Evolutionary conservation across 768 basidiomycete species (phyloP).

Genomic region (Lentinula lateritia): DNA sequence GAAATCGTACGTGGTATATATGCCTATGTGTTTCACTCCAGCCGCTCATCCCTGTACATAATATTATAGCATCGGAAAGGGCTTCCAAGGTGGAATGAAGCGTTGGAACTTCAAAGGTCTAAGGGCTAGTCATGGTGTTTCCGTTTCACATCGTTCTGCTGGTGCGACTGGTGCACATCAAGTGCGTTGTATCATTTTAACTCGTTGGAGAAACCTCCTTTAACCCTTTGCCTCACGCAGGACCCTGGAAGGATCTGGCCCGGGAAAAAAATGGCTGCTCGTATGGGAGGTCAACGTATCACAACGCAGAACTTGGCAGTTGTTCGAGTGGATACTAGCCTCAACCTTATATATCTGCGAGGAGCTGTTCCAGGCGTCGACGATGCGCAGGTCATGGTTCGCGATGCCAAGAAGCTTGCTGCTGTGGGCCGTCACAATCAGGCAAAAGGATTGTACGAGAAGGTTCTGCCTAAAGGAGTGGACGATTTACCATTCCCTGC

Average conservation of each 20-base stretch:
- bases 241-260: conserved; percentile 96
- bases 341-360: conserved; percentile 86
- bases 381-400: conserved; percentile 78
- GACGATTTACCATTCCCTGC: conserved; percentile 89
- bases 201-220: conserved; percentile 1
- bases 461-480: conserved; percentile 78
- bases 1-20: conserved; percentile 63
- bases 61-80: conserved; percentile 80
- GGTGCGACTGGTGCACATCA: conserved; percentile 96
- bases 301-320: conserved; percentile 89
- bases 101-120: conserved; percentile 90
- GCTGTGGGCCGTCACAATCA: conserved; percentile 57
- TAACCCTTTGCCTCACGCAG: conserved; percentile 30
- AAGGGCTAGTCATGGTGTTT: conserved; percentile 93
- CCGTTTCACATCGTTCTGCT: conserved; percentile 85
- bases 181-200: conserved; percentile 36
- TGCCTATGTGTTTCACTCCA: background rate
- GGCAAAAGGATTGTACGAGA: conserved; percentile 66
- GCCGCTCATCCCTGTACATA: background rate
- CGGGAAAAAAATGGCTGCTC: conserved; percentile 98
- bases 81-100: conserved; percentile 97
- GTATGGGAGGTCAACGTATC: conserved; percentile 76
- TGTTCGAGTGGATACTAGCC: conserved; percentile 76
- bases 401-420: conserved; percentile 82
- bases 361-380: conserved; percentile 91